Evolutionary conservation across 306 rosid species (phyloP), one percentile per base, ranked within the genome.

Genomic region (Carpinus viminea): DNA sequence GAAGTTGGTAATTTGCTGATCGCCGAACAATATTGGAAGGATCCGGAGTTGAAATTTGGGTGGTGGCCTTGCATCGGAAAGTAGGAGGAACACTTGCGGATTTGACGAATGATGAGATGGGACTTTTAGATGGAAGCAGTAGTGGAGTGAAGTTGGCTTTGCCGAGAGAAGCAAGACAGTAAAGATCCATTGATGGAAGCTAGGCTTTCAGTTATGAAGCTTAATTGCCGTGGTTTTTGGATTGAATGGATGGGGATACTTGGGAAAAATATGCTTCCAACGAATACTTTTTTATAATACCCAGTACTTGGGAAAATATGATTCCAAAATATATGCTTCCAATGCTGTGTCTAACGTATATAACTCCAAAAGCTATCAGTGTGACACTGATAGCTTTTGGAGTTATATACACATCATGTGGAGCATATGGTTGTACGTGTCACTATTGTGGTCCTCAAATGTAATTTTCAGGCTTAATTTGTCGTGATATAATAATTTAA

Each of bases 1-100:
- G 31, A 16, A 76, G 54, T 9, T 68, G 64, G 24, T 74, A 80
- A 50, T 80, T 74, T 74, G 84, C 84, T 12, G 79, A 54, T 54
- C 83, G 69, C 17, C 79, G 79, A 36, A 34, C 59, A 11, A 74
- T n/a, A 31, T 28, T 34, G 4, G 21, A 8, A 64, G 15, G n/a
- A n/a, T n/a, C n/a, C n/a, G n/a, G 7, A 8, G 5, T 13, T 31
- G 70, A 64, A 9, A 34, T 64, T 34, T 64, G 9, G 4, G 11
- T 15, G 45, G 70, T 8, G 41, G 17, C 20, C 70, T 13, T 64
- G 46, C 46, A 64, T 7, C 12, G 10, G 18, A 34, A 7, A 64
- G 70, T 6, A 16, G 1, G 17, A 57, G 15, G 64, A 57, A 57
- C 62, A 1, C 16, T 57, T 64, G 5, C 2, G 11, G 46, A 34